Conservation (phyloP, 345 rosid species). For the Mangifera indica region DNA sequence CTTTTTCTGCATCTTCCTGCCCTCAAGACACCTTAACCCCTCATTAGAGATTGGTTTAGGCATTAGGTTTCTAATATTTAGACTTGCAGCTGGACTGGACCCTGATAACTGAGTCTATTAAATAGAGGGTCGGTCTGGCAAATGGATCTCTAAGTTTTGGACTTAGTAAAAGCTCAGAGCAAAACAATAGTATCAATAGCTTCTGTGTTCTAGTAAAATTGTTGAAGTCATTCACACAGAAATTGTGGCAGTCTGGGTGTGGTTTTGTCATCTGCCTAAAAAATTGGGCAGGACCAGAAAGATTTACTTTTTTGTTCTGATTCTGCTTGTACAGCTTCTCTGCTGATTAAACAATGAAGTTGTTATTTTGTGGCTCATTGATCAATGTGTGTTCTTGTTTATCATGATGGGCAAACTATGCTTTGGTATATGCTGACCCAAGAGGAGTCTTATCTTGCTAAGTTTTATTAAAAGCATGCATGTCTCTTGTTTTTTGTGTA, state of each 20-base stretch:
- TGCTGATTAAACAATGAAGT: neutral
- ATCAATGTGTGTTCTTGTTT: neutral
- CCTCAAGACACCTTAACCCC: neutral
- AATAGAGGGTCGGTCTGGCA: no score
- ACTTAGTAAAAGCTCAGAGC: neutral
- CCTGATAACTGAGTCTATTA: no score
- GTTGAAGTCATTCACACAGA: no score
- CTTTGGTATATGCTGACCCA: neutral
- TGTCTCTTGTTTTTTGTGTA: constrained; percentile 28
- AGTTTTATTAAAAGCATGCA: constrained; percentile 4
- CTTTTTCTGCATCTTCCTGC: neutral
- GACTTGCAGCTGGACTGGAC: no score
- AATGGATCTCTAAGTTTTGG: neutral
- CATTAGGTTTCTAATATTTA: neutral
- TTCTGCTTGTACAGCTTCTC: neutral
- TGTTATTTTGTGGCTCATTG: neutral
- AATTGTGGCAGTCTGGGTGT: neutral
- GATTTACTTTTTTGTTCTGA: no score
- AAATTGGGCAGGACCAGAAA: neutral
- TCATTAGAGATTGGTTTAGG: neutral
- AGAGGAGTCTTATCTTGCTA: neutral
- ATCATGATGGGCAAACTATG: neutral
- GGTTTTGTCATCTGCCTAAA: neutral
- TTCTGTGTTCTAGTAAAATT: neutral
- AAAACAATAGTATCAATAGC: neutral